Base-by-base conservation (phyloP, 2,329 filamentous ascomycete genomes). In the Talaromyces sp. region DNA sequence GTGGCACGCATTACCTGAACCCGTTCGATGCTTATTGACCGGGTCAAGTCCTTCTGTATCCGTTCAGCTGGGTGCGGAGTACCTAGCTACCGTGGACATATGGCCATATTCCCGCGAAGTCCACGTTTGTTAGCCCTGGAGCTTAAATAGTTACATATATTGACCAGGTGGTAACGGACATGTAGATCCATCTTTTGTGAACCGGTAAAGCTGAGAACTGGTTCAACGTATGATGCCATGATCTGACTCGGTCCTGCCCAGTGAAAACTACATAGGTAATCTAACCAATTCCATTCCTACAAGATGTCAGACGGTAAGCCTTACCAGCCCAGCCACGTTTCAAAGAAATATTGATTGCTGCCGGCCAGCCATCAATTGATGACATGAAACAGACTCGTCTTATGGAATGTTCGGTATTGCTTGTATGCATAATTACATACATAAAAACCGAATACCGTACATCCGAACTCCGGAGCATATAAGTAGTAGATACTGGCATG, bases 11-110 rank as follows among this genome's bases (percentile, higher is more conserved):
- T n/a, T n/a, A n/a, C n/a, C n/a, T n/a, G n/a, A n/a, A n/a, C n/a
- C n/a, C n/a, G n/a, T n/a, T n/a, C n/a, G 22, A 46, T 46, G 43
- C 43, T 46, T 17, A n/a, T 46, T 11, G 43, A 31, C n/a, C n/a
- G n/a, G n/a, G n/a, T n/a, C n/a, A n/a, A n/a, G n/a, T 40, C 51
- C 51, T 35, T 31, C 21, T 15, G 22, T 31, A 41, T 53, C 51
- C 51, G 36, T 53, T 43, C 37, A 53, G 51, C 51, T 53, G 51
- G 51, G n/a, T 33, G 22, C 25, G 25, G 43, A 46, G n/a, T 31
- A 46, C 25, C 22, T 45, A 25, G n/a, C n/a, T n/a, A n/a, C n/a
- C n/a, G n/a, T n/a, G n/a, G n/a, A n/a, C n/a, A n/a, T n/a, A n/a
- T n/a, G n/a, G n/a, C n/a, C n/a, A n/a, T n/a, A n/a, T n/a, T n/a